Conservation (phyloP, 2,329 filamentous ascomycete species). For the Xylariaceae sp. region DNA sequence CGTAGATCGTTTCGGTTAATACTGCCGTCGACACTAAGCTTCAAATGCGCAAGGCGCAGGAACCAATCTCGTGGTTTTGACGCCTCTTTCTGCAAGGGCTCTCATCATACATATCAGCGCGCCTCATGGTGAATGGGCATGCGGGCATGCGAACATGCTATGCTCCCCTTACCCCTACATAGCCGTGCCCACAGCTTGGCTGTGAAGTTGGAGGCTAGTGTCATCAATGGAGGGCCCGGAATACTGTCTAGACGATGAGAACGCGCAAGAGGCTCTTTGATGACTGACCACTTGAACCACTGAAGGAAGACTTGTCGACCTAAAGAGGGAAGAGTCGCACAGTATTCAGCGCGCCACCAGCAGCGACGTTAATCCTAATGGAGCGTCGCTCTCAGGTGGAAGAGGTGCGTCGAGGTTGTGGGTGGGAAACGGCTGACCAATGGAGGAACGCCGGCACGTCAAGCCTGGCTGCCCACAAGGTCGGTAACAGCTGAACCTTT, state of each 20-base stretch:
- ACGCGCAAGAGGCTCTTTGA: not conserved
- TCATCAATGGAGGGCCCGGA: too few relatives aligned
- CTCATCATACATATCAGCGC: constrained; percentile 18
- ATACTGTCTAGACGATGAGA: too few relatives aligned
- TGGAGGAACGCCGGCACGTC: constrained; percentile 5
- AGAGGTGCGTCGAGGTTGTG: constrained; percentile 12
- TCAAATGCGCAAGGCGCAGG: constrained; percentile 13
- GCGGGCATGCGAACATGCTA: not conserved
- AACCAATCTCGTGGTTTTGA: constrained; percentile 22
- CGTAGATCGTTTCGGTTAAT: constrained; percentile 21
- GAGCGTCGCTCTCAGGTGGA: constrained; percentile 24
- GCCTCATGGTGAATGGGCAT: constrained; percentile 19
- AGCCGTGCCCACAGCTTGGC: not conserved
- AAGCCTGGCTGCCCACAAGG: constrained; percentile 7
- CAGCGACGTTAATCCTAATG: constrained; percentile 22
- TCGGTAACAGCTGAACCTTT: constrained; percentile 17
- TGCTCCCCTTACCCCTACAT: not conserved
- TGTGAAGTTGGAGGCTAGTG: too few relatives aligned
- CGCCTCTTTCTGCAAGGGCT: constrained; percentile 24
- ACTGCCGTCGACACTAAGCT: constrained; percentile 17
- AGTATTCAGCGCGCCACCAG: constrained; percentile 30
- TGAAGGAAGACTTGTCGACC: constrained; percentile 1
- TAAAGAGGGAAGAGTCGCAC: constrained; percentile 16
- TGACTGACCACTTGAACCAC: not conserved
- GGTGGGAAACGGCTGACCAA: constrained; percentile 14